Percentiles rank a stretch among this genome's conserved stretches.
These are phyloP conservation scores for Plasmodium malariae DNA, from an alignment of 169 alveolate species.

Conservation along the genomic window DNA sequence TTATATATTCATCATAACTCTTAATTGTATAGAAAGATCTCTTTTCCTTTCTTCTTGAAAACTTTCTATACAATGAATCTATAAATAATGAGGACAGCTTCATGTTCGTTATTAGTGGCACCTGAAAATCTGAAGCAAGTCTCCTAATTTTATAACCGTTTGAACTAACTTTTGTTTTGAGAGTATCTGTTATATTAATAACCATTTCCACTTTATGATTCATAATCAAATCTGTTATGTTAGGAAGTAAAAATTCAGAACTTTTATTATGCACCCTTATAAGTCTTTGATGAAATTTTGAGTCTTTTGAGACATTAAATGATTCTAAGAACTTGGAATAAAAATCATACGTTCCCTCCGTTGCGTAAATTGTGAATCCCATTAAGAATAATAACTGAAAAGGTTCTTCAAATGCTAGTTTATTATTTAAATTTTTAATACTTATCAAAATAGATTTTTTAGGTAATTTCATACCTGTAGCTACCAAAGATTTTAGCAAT, in stretches of 20 bases:
- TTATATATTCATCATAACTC: conserved; percentile 83
- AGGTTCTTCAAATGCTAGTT: conserved; percentile 80
- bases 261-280: conserved; percentile 77
- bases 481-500: conserved; percentile 89
- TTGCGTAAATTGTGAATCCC: conserved; percentile 85
- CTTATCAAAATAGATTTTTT: conserved; percentile 80
- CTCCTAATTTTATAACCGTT: conserved; percentile 85
- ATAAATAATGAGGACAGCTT: conserved; percentile 82
- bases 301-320: conserved; percentile 28
- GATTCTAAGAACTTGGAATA: conserved; percentile 69
- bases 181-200: conserved; percentile 81
- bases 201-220: conserved; percentile 82
- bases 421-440: conserved; percentile 80
- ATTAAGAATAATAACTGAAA: conserved; percentile 78
- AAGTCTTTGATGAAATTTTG: conserved; percentile 77
- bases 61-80: conserved; percentile 82
- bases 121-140: conserved; percentile 82
- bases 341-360: conserved; percentile 84
- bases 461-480: conserved; percentile 88
- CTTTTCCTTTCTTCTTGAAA: conserved; percentile 77
- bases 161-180: conserved; percentile 75
- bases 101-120: conserved; percentile 78
- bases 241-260: conserved; percentile 60
- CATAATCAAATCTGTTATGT: conserved; percentile 78
- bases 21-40: conserved; percentile 80